Base-by-base conservation (phyloP, 192 early-diverging fungal species). In the Rhizoclosmatium globosum region DNA sequence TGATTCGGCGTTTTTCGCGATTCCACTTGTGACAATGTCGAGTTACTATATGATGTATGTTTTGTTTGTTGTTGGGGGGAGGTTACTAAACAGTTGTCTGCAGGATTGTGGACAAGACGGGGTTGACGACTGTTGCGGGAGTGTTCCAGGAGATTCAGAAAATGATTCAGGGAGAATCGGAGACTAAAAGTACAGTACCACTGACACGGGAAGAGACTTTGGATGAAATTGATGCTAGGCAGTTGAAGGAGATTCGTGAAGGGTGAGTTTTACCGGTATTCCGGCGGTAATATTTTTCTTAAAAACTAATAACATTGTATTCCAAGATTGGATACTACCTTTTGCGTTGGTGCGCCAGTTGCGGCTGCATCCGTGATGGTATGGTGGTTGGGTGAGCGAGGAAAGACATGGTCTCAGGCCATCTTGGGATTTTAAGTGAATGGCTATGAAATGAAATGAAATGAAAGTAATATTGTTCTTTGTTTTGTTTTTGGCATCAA, bases 201-300 rank as follows among this genome's bases (percentile, higher is more conserved):
- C 47, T 39, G 2, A 38, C 19, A 2, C 47, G 50, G 9, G 70
- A 72, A 38, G 70, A 58, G 38, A 72, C 47, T 13, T 41, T 72
- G 47, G 48, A 72, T 19, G 53, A 72, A 57, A 72, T 50, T 19
- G 47, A 72, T 57, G 70, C n/a, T 6, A 46, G 70, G 3, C 70
- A 72, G 43, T 59, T 57, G 23, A 72, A 59, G 43, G 70, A 58
- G 47, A 72, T 72, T 57, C 23, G 70, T 15, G 70, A 72, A 41
- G 62, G 62, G 62, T 64, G 21, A 64, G 7, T 17, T 64, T 23
- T 6, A 64, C 11, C 21, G 1, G 62, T 39, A 21, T 64, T 42
- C 62, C 21, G 41, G 9, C 21, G 48, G 50, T 31, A 53, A 53
- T 53, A 53, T 17, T 53, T 53, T 53, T 17, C 50, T 13, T 53